These are phyloP conservation scores for Calocybe indica DNA, from an alignment of 768 basidiomycete genomes.

Conservation along the genomic window DNA sequence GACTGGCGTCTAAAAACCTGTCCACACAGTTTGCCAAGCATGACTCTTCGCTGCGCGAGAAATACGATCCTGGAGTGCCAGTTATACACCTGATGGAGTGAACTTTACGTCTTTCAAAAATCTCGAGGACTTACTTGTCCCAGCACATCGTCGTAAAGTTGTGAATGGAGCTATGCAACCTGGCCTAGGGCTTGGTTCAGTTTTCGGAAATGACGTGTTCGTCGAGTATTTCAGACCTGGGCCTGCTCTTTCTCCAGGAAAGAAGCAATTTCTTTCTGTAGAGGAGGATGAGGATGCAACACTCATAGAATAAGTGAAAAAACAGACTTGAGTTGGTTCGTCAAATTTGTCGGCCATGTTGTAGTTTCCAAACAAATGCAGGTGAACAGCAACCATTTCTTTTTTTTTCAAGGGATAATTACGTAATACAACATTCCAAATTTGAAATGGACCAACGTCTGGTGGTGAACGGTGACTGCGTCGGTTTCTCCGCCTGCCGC, in stretches of 20 bases:
- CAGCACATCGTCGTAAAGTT: slow-evolving; percentile 81
- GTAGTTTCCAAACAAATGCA: background rate
- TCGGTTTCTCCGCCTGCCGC: background rate
- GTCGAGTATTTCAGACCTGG: slow-evolving; percentile 42
- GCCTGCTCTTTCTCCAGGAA: slow-evolving; percentile 84
- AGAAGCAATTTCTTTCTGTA: slow-evolving; percentile 72
- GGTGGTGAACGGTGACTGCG: background rate
- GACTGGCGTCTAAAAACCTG: slow-evolving; percentile 82
- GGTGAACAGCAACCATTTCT: background rate
- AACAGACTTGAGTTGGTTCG: slow-evolving; percentile 65
- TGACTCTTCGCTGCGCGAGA: slow-evolving; percentile 72
- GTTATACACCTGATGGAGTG: slow-evolving; percentile 65
- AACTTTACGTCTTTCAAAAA: slow-evolving; percentile 2
- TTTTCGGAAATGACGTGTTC: background rate
- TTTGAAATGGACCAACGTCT: background rate
- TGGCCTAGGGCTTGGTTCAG: slow-evolving; percentile 26
- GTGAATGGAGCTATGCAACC: slow-evolving; percentile 64
- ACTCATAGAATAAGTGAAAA: background rate
- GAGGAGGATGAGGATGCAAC: slow-evolving; percentile 3
- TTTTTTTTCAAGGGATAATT: background rate
- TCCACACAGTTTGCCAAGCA: slow-evolving; percentile 91
- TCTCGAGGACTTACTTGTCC: slow-evolving; percentile 72
- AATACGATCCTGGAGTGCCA: slow-evolving; percentile 68
- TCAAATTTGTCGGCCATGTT: slow-evolving; percentile 45
- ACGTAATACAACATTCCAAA: slow-evolving; percentile 8